Evolutionary conservation across 176 grass and related monocot species (phyloP).

Genomic region (Phoenix roebelenii): DNA sequence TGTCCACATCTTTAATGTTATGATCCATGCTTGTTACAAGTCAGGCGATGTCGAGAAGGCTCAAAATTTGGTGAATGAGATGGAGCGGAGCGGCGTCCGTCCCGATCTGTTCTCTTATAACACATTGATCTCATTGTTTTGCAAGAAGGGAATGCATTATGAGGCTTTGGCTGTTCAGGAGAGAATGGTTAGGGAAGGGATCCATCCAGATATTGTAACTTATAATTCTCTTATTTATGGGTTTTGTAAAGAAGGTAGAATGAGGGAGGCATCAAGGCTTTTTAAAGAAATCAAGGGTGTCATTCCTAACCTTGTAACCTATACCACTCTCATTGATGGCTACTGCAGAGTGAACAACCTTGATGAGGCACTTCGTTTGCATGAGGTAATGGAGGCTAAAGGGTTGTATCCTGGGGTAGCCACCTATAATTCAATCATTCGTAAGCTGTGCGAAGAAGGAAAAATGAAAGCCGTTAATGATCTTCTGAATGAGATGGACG

Average conservation of each 20-base stretch:
- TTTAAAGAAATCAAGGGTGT: conserved; percentile 41
- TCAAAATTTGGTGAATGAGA: conserved; percentile 36
- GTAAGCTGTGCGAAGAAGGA: conserved; percentile 69
- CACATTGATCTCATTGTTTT: conserved; percentile 66
- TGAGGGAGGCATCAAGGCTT: conserved; percentile 48
- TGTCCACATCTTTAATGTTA: conserved; percentile 71
- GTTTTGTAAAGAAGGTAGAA: conserved; percentile 61
- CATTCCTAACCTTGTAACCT: conserved; percentile 43
- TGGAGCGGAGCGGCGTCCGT: conserved; percentile 36
- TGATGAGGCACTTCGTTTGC: conserved; percentile 35
- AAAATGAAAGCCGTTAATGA: conserved; percentile 61
- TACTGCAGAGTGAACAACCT: conserved; percentile 57
- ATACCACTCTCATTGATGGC: conserved; percentile 75
- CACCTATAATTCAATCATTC: conserved; percentile 61
- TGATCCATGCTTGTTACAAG: conserved; percentile 80
- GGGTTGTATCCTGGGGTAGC: conserved; percentile 50
- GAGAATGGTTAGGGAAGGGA: conserved; percentile 52
- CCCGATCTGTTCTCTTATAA: conserved; percentile 67
- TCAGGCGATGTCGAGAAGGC: conserved; percentile 42
- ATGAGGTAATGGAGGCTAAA: conserved; percentile 49
- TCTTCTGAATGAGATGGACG: conserved; percentile 78
- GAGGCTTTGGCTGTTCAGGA: conserved; percentile 62
- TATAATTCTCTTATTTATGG: conserved; percentile 72
- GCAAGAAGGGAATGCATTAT: conserved; percentile 75
- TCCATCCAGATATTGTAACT: conserved; percentile 48